Percentiles rank a stretch among this genome's conserved stretches.
phyloP scores from a whole-genome alignment of 441 rosid genomes.

The Daphne laureola region DNA sequence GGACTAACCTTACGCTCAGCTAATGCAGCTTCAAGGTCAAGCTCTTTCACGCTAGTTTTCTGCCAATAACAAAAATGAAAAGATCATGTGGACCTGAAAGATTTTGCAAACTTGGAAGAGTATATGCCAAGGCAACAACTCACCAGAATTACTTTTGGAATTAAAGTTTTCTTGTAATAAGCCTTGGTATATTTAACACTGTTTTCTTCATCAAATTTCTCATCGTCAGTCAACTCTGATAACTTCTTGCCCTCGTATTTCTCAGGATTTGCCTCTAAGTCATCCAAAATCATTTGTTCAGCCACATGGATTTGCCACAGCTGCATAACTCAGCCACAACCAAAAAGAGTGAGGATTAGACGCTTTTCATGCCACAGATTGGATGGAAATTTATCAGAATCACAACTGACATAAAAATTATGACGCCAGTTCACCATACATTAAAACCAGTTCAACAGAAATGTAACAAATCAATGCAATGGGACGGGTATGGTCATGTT shows the following conservation, averaged over 20 bases:
- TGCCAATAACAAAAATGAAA: constrained; percentile 24
- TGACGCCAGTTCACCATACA: too few relatives aligned
- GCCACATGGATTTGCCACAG: constrained; percentile 90
- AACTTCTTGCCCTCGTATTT: constrained; percentile 69
- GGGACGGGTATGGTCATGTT: too few relatives aligned
- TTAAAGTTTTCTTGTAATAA: constrained; percentile 42
- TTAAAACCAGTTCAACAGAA: too few relatives aligned
- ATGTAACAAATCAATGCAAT: too few relatives aligned
- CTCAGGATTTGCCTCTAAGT: constrained; percentile 73
- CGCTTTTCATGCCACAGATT: not conserved
- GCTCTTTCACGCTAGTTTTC: constrained; percentile 93
- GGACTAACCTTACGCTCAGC: constrained; percentile 66
- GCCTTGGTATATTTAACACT: constrained; percentile 49
- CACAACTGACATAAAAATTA: not conserved
- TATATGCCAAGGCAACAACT: constrained; percentile 15
- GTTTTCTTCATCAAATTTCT: constrained; percentile 64
- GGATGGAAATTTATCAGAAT: not conserved
- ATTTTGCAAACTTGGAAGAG: constrained; percentile 6
- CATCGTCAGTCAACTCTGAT: constrained; percentile 77
- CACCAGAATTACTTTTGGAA: constrained; percentile 73
- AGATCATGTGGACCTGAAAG: constrained; percentile 19
- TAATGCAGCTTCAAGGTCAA: constrained; percentile 82
- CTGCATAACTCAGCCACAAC: constrained; percentile 40
- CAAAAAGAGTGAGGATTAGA: too few relatives aligned
- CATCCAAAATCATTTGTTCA: constrained; percentile 96